phyloP scores from a whole-genome alignment of 2,329 filamentous ascomycete species.

The Emmonsiellopsis sp. region DNA sequence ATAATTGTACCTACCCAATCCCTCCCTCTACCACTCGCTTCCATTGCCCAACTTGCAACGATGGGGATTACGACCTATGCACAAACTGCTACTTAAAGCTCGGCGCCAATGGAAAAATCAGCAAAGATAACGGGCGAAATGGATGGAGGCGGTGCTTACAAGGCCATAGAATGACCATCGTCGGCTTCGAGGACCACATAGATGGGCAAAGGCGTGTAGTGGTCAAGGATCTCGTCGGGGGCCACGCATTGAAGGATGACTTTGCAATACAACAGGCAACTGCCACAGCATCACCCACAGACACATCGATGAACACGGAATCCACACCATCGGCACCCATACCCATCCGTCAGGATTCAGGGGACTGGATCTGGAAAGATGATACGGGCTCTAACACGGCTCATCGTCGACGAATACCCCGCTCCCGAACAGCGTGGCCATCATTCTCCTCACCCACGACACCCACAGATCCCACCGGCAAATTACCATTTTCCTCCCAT shows the following conservation, averaged over 20 bases:
- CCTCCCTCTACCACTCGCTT: slow-evolving; percentile 60
- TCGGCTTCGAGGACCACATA: slow-evolving; percentile 63
- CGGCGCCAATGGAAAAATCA: slow-evolving; percentile 55
- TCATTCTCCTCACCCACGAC: slow-evolving; percentile 47
- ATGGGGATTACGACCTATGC: slow-evolving; percentile 85
- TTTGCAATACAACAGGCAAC: slow-evolving; percentile 22
- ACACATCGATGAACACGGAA: slow-evolving; percentile 22
- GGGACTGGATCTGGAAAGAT: slow-evolving; percentile 37
- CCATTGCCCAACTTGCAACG: slow-evolving; percentile 69
- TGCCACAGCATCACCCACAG: slow-evolving; percentile 5
- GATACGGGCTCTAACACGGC: slow-evolving; percentile 18
- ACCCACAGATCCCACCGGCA: slow-evolving; percentile 11
- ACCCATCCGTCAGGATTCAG: slow-evolving; percentile 14
- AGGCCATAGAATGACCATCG: slow-evolving; percentile 75
- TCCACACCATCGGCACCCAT: slow-evolving; percentile 8
- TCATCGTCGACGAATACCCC: slow-evolving; percentile 10
- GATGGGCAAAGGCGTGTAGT: slow-evolving; percentile 61
- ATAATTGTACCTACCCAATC: slow-evolving; percentile 67
- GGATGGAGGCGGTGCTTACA: slow-evolving; percentile 78
- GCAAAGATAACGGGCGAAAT: slow-evolving; percentile 62
- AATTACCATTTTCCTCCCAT: slow-evolving; percentile 4
- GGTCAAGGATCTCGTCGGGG: slow-evolving; percentile 67
- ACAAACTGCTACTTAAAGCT: slow-evolving; percentile 64
- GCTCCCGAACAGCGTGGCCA: slow-evolving; percentile 6
- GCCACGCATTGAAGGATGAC: slow-evolving; percentile 57